These are phyloP conservation scores for Lojkania enalia DNA, from an alignment of 2,329 filamentous ascomycete genomes.

Conservation along the genomic window DNA sequence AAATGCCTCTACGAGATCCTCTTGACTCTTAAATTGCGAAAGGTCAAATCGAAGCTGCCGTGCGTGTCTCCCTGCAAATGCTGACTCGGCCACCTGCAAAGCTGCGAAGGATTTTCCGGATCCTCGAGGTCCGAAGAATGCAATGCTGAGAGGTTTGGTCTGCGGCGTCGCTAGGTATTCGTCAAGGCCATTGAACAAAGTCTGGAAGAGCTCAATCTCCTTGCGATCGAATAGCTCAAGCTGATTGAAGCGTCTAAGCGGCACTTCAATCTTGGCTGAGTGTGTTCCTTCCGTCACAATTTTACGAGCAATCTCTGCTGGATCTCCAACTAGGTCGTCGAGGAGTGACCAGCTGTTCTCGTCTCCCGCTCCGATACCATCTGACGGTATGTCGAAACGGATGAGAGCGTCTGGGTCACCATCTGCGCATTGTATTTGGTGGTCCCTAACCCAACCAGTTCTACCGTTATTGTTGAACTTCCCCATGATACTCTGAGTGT, in stretches of 20 bases:
- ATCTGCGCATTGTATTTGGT: too few species aligned
- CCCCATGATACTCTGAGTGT: too few species aligned
- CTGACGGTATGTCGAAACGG: too few species aligned
- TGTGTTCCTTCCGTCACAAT: background rate
- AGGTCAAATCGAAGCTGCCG: constrained; percentile 2
- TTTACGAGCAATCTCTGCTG: background rate
- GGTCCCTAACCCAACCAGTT: too few species aligned
- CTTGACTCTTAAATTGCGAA: constrained; percentile 2
- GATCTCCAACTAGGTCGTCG: background rate
- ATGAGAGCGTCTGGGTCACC: too few species aligned
- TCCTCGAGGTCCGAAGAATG: constrained; percentile 4
- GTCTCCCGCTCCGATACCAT: too few species aligned
- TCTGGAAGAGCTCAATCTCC: constrained; percentile 4
- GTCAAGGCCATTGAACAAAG: constrained; percentile 1
- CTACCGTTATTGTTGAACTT: too few species aligned
- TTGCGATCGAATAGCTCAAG: constrained; percentile 3
- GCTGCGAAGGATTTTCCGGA: constrained; percentile 4
- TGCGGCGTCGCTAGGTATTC: constrained; percentile 5
- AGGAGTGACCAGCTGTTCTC: too few species aligned
- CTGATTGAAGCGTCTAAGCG: background rate
- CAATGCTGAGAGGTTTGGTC: constrained; percentile 4
- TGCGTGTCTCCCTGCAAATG: constrained; percentile 1
- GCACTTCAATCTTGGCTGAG: background rate
- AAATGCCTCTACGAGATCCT: constrained; percentile 4
- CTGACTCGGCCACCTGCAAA: constrained; percentile 1